Evolutionary conservation across 352 stramenopile species (phyloP).

Genomic region (Globisporangium echinulatum): DNA sequence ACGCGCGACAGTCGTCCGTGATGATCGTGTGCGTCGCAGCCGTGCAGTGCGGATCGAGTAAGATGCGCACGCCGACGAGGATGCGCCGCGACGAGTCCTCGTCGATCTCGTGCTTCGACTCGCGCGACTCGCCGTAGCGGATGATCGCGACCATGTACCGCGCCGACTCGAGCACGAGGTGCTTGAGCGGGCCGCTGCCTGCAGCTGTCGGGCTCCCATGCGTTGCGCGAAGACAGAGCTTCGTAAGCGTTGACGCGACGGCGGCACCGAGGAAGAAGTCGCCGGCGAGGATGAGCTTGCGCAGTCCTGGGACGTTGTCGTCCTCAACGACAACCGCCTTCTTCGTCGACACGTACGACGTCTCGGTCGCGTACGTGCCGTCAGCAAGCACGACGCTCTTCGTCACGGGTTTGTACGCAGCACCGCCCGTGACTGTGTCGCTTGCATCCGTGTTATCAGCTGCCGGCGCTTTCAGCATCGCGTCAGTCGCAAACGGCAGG

Average conservation of each 20-base stretch:
- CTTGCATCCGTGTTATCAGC: conserved; percentile 10
- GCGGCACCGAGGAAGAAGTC: conserved; percentile 97
- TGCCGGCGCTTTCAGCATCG: conserved; percentile 39
- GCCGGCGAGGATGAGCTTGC: conserved; percentile 87
- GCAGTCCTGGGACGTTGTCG: conserved; percentile 65
- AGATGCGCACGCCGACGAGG: conserved; percentile 90
- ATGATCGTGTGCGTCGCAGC: conserved; percentile 67
- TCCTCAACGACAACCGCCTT: conserved; percentile 41
- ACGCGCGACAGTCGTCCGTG: conserved; percentile 72
- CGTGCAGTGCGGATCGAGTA: conserved; percentile 89
- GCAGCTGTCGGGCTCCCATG: conserved; percentile 42
- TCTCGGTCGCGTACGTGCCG: conserved; percentile 99
- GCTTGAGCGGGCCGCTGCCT: conserved; percentile 44
- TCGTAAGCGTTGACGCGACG: conserved; percentile 92
- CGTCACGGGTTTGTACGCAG: conserved; percentile 88
- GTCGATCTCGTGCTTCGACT: conserved; percentile 83
- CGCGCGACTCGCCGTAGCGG: conserved; percentile 63
- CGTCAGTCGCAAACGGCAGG: conserved; percentile 62
- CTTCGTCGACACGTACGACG: conserved; percentile 67
- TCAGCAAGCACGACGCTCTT: conserved; percentile 98
- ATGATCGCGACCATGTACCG: conserved; percentile 76
- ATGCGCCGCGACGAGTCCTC: conserved; percentile 95
- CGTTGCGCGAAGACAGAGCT: conserved; percentile 92
- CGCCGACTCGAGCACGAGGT: conserved; percentile 60
- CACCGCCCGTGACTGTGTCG: conserved; percentile 13